Evolutionary conservation across 495 filamentous ascomycete genomes (phyloP).

Genomic region (Paragyromitra xinjiangensis): DNA sequence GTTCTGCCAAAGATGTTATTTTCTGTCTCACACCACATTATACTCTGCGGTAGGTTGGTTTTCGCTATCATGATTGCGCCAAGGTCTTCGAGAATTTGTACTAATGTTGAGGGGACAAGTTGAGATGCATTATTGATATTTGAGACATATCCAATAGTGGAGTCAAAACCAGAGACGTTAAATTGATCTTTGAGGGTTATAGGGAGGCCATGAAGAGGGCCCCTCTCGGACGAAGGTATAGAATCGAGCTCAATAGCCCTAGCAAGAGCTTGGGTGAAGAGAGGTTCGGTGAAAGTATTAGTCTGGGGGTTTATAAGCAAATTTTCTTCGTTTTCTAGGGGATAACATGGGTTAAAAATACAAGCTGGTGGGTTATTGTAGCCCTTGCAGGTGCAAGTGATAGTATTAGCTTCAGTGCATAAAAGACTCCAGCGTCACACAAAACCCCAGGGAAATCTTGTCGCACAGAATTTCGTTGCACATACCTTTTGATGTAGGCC

Average conservation of each 20-base stretch:
- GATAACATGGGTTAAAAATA: conserved; percentile 40
- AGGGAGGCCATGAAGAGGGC: conserved; percentile 72
- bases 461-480: background rate
- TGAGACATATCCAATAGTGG: conserved; percentile 69
- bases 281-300: conserved; percentile 70
- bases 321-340: background rate
- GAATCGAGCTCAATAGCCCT: conserved; percentile 69
- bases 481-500: conserved; percentile 65
- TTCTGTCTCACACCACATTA: conserved; percentile 65
- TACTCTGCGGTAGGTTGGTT: conserved; percentile 59
- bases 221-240: conserved; percentile 63
- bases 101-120: conserved; percentile 61
- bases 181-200: conserved; percentile 77
- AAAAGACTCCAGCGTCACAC: background rate
- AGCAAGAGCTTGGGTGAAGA: conserved; percentile 69
- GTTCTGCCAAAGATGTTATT: conserved; percentile 68
- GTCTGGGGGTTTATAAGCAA: conserved; percentile 55
- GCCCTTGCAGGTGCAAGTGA: conserved; percentile 47
- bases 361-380: conserved; percentile 63
- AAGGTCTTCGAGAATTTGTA: conserved; percentile 62
- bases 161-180: conserved; percentile 71
- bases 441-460: background rate
- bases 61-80: conserved; percentile 61
- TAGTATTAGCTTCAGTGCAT: background rate
- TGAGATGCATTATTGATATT: conserved; percentile 59